A percentile compares a stretch with the other conserved stretches of the same genome.
These are phyloP conservation scores for Cystobasidium sp. DNA, from an alignment of 1,284 basidiomycete species.

Conservation along the genomic window DNA sequence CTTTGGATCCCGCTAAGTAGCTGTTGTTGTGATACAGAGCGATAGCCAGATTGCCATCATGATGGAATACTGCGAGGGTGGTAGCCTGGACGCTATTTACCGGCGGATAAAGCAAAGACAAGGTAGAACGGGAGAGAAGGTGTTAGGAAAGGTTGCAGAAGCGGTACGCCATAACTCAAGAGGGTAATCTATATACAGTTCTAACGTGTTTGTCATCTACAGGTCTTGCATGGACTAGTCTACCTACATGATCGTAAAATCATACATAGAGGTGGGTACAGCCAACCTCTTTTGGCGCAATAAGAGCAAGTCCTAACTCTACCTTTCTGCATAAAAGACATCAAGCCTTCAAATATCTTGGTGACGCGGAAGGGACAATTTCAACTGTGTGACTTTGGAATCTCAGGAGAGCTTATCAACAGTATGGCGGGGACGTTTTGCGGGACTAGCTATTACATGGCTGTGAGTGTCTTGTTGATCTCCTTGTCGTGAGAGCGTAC, in stretches of 20 bases:
- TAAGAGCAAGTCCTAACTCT: neutral
- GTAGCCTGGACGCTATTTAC: slow-evolving; percentile 78
- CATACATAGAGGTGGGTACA: slow-evolving; percentile 78
- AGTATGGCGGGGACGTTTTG: slow-evolving; percentile 99
- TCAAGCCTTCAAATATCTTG: slow-evolving; percentile 98
- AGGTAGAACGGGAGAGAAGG: slow-evolving; percentile 85
- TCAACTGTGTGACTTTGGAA: slow-evolving; percentile 99
- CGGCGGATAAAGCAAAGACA: slow-evolving; percentile 77
- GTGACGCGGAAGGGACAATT: slow-evolving; percentile 91
- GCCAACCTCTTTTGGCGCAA: slow-evolving; percentile 77
- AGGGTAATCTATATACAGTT: neutral
- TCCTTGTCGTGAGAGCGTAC: neutral
- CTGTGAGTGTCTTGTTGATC: slow-evolving; percentile 65
- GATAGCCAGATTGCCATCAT: slow-evolving; percentile 92
- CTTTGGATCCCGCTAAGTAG: too few relatives aligned
- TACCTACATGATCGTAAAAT: slow-evolving; percentile 90
- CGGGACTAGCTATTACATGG: slow-evolving; percentile 98
- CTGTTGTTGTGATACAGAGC: slow-evolving; percentile 43
- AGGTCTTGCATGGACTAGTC: slow-evolving; percentile 86
- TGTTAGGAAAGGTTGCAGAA: slow-evolving; percentile 87
- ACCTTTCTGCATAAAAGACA: slow-evolving; percentile 54
- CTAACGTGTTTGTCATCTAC: slow-evolving; percentile 42
- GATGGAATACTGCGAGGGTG: slow-evolving; percentile 92
- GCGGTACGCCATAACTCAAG: slow-evolving; percentile 63
- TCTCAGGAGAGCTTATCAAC: slow-evolving; percentile 97